Conservation (phyloP, 139 green algal genomes). For the Parachlorella kessleri region DNA sequence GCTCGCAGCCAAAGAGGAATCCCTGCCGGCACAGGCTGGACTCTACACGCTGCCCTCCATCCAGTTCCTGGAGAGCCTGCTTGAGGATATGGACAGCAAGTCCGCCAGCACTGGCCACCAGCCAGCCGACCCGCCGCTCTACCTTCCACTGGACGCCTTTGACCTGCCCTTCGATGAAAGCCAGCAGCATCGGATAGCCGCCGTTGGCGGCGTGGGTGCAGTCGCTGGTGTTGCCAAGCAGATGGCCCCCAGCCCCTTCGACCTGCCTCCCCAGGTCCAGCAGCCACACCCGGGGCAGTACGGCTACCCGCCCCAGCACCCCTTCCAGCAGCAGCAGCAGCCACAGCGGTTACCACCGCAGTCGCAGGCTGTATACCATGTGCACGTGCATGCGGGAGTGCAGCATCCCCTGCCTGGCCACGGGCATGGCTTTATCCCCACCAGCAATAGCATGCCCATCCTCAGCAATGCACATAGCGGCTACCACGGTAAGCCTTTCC, state of each 20-base stretch:
- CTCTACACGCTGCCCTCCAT: conserved; percentile 42
- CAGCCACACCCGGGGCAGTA: conserved; percentile 2
- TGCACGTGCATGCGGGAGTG: too few species aligned
- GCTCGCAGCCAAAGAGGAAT: conserved; percentile 33
- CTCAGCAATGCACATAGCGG: not conserved
- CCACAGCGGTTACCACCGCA: too few species aligned
- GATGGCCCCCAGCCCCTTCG: conserved; percentile 16
- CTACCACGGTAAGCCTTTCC: not conserved
- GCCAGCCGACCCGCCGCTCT: conserved; percentile 20
- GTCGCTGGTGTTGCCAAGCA: too few species aligned
- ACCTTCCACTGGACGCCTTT: conserved; percentile 34
- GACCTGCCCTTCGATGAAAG: conserved; percentile 22
- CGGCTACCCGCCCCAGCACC: too few species aligned
- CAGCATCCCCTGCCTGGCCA: too few species aligned
- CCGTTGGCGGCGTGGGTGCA: too few species aligned
- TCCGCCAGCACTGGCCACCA: conserved; percentile 7
- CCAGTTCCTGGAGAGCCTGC: conserved; percentile 45
- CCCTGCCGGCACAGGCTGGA: conserved; percentile 21
- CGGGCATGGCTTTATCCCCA: not conserved
- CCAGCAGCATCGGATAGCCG: not conserved
- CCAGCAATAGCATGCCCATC: not conserved
- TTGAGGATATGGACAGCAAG: conserved; percentile 34
- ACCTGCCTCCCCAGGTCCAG: not conserved
- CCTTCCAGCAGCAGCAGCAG: not conserved
- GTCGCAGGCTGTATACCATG: not conserved